phyloP scores from a whole-genome alignment of 768 basidiomycete species.

The Epithele typhae region DNA sequence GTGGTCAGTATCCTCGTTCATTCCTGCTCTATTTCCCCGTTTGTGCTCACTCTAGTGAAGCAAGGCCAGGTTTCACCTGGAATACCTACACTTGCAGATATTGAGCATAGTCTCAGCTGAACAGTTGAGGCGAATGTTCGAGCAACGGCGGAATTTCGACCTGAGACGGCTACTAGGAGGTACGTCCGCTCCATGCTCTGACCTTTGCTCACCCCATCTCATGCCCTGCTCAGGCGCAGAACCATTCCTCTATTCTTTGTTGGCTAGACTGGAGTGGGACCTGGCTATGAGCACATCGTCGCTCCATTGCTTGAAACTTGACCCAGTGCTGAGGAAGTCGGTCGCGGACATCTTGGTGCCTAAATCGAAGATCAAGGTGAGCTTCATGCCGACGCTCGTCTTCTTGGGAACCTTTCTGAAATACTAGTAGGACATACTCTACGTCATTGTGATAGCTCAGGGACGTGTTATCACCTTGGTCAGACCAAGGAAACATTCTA shows the following conservation, averaged over 20 bases:
- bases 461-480: constrained; percentile 82
- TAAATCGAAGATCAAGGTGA: constrained; percentile 72
- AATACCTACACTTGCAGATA: constrained; percentile 93
- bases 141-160: constrained; percentile 89
- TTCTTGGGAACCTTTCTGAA: too few species aligned
- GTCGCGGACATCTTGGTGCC: constrained; percentile 83
- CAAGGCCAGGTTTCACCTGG: constrained; percentile 90
- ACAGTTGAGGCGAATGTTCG: constrained; percentile 83
- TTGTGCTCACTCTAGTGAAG: constrained; percentile 44
- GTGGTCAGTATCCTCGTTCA: constrained; percentile 50
- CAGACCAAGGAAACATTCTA: constrained; percentile 88
- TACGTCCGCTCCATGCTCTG: too few species aligned
- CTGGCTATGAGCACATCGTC: constrained; percentile 80
- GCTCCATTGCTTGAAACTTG: constrained; percentile 75
- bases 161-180: constrained; percentile 68
- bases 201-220: too few species aligned
- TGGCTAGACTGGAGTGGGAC: constrained; percentile 69
- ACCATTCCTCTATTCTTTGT: constrained; percentile 68
- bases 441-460: constrained; percentile 79
- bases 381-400: constrained; percentile 6
- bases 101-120: constrained; percentile 83
- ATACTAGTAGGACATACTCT: constrained; percentile 89
- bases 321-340: constrained; percentile 61
- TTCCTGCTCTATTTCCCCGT: not conserved
- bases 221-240: constrained; percentile 83